Conservation (phyloP, 306 rosid species). For the Rubus parviflorus region DNA sequence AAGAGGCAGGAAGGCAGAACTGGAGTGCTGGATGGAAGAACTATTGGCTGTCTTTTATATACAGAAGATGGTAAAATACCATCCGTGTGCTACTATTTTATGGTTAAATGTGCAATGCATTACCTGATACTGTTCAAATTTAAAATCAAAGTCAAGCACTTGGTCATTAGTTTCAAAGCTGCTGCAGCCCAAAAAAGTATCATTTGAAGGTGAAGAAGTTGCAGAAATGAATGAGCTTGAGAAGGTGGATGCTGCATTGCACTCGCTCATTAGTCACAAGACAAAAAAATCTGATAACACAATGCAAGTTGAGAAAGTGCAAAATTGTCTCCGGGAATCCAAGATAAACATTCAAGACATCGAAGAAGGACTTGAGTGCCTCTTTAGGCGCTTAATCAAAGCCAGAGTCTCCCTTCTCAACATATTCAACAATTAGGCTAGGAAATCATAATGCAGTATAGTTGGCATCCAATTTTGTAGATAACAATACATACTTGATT, state of each 20-base stretch:
- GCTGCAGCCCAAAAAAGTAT: too few species aligned
- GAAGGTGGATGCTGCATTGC: constrained; percentile 17
- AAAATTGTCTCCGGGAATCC: constrained; percentile 11
- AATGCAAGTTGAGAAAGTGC: constrained; percentile 16
- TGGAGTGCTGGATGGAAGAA: too few species aligned
- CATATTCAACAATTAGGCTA: constrained; percentile 28
- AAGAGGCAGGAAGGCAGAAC: too few species aligned
- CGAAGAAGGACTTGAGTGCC: constrained; percentile 20
- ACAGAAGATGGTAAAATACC: too few species aligned
- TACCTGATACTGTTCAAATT: too few species aligned
- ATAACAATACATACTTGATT: background rate
- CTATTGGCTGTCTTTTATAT: too few species aligned
- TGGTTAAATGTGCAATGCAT: too few species aligned
- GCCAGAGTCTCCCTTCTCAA: constrained; percentile 37
- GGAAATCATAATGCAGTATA: background rate
- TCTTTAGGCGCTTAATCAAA: constrained; percentile 29
- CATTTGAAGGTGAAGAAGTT: too few species aligned
- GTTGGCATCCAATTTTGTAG: background rate
- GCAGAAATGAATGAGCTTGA: background rate
- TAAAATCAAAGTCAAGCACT: too few species aligned
- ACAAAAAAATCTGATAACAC: background rate
- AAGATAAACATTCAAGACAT: constrained; percentile 22
- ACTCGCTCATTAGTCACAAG: constrained; percentile 11
- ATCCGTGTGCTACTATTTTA: too few species aligned
- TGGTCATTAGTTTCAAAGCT: too few species aligned